These are phyloP conservation scores for Tetradesmus obliquus DNA, from an alignment of 139 green algal species.

Conservation along the genomic window DNA sequence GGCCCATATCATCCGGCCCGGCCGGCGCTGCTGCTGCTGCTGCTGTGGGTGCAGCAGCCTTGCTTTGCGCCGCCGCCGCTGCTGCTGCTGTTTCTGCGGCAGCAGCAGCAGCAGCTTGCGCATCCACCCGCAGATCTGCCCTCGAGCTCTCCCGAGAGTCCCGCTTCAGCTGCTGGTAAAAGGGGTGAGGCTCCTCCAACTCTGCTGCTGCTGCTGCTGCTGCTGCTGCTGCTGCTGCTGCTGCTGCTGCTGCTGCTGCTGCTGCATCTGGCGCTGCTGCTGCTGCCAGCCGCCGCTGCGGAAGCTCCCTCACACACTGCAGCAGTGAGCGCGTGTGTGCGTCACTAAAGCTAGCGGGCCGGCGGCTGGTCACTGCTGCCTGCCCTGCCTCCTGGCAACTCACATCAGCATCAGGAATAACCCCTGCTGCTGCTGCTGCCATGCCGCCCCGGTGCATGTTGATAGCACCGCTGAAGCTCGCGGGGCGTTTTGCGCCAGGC, in stretches of 20 bases:
- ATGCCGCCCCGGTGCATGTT: background rate
- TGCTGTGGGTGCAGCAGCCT: background rate
- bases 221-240: too few relatives aligned
- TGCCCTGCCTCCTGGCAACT: background rate
- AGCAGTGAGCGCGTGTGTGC: background rate
- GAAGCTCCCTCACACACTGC: background rate
- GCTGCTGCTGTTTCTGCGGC: background rate
- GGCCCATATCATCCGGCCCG: background rate
- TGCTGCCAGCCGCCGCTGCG: background rate
- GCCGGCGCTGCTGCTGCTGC: background rate
- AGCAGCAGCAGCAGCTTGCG: background rate
- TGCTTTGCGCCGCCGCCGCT: background rate
- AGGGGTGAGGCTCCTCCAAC: background rate
- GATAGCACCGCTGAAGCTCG: background rate
- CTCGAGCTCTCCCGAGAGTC: background rate
- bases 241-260: too few relatives aligned
- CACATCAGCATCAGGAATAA: background rate
- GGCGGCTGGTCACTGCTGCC: background rate
- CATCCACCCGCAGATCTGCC: background rate
- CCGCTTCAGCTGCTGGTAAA: slow-evolving; percentile 5
- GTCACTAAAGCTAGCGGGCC: background rate
- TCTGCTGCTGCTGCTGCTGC: too few relatives aligned
- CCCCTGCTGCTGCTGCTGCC: background rate
- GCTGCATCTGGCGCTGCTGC: slow-evolving; percentile 1
- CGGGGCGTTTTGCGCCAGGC: background rate